phyloP scores from a whole-genome alignment of 495 filamentous ascomycete species.

The Neurospora pannonica region DNA sequence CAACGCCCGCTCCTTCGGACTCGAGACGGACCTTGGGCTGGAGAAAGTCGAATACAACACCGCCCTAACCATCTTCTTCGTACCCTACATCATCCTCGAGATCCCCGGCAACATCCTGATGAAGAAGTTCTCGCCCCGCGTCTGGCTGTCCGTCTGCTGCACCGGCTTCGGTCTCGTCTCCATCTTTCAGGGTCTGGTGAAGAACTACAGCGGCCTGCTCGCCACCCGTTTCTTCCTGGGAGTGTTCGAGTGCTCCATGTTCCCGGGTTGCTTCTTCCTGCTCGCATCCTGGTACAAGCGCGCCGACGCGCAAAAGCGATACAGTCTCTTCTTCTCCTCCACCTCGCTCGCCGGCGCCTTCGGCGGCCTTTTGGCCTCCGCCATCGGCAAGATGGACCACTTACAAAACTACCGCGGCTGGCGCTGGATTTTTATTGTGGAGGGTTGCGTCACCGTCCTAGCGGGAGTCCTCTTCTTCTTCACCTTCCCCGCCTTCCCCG shows the following conservation, averaged over 20 bases:
- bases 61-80: slow-evolving; percentile 81
- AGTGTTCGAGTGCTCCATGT: slow-evolving; percentile 83
- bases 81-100: slow-evolving; percentile 79
- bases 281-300: slow-evolving; percentile 81
- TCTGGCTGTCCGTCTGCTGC: slow-evolving; percentile 80
- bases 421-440: slow-evolving; percentile 74
- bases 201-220: slow-evolving; percentile 70
- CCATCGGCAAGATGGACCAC: slow-evolving; percentile 72
- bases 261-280: slow-evolving; percentile 78
- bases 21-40: slow-evolving; percentile 57
- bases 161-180: slow-evolving; percentile 72
- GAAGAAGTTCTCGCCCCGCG: slow-evolving; percentile 67
- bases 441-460: slow-evolving; percentile 65
- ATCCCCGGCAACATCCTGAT: slow-evolving; percentile 86
- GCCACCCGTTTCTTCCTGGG: slow-evolving; percentile 82
- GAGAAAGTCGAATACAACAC: slow-evolving; percentile 57
- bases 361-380: slow-evolving; percentile 72
- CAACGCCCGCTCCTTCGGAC: slow-evolving; percentile 54
- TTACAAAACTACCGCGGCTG: slow-evolving; percentile 66
- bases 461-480: slow-evolving; percentile 72
- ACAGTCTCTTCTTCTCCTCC: slow-evolving; percentile 74
- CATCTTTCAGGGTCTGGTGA: slow-evolving; percentile 68
- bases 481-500: slow-evolving; percentile 62
- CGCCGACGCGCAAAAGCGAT: slow-evolving; percentile 77
- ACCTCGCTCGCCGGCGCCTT: slow-evolving; percentile 82